Percentiles rank a stretch among this genome's conserved stretches.
These are phyloP conservation scores for Mycena floridula DNA, from an alignment of 768 basidiomycete genomes.

Conservation along the genomic window DNA sequence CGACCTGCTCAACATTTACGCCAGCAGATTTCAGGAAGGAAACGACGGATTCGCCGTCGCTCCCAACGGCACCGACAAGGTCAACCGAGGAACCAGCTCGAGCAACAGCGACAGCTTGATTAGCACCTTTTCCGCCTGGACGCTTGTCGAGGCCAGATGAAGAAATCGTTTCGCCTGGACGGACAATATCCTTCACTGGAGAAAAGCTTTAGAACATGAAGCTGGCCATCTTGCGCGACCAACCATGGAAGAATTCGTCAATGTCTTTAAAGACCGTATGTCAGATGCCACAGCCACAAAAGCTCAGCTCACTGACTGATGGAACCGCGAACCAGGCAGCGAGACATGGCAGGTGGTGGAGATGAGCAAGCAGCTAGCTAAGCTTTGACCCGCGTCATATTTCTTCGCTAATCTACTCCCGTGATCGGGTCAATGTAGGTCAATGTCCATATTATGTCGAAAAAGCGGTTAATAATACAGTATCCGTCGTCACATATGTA, in stretches of 20 bases:
- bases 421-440: too few species aligned
- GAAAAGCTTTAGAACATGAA: not conserved
- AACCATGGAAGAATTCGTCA: constrained; percentile 55
- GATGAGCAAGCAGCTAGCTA: too few species aligned
- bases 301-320: constrained; percentile 32
- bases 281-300: not conserved
- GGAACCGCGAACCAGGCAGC: constrained; percentile 41
- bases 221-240: constrained; percentile 3
- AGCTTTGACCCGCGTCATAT: too few species aligned
- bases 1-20: constrained; percentile 28
- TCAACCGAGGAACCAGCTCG: constrained; percentile 41
- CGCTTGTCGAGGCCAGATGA: constrained; percentile 42
- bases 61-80: constrained; percentile 48
- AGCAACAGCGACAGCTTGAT: constrained; percentile 54
- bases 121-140: constrained; percentile 58
- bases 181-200: constrained; percentile 45
- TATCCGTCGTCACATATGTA: not conserved
- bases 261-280: constrained; percentile 29
- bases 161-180: constrained; percentile 56
- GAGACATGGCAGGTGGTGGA: too few species aligned
- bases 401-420: too few species aligned
- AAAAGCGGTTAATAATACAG: constrained; percentile 3
- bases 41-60: constrained; percentile 45
- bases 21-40: constrained; percentile 32
- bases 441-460: too few species aligned